Percentiles rank a stretch among this genome's conserved stretches.
Conservation (phyloP, 306 rosid genomes). For the Castanea mollissima region DNA sequence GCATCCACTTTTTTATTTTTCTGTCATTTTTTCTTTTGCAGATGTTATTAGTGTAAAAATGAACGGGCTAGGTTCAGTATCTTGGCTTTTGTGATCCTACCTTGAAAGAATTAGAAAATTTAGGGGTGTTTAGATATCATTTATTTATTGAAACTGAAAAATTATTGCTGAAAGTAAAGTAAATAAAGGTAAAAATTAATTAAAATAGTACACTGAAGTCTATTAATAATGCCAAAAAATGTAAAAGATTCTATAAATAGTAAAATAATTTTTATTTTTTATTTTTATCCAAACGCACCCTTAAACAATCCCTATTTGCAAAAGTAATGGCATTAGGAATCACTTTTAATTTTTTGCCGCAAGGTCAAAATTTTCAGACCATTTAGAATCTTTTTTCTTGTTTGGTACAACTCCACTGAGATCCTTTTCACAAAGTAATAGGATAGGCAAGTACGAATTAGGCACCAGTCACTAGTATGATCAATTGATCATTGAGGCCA, state of each 20-base stretch:
- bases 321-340: neutral
- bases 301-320: neutral
- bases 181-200: no score
- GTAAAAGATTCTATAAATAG: no score
- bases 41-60: neutral
- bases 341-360: neutral
- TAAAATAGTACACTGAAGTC: no score
- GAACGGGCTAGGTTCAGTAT: no score
- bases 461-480: neutral
- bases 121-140: neutral
- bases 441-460: neutral
- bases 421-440: neutral
- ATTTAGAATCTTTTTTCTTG: neutral
- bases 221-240: no score
- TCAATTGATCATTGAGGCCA: neutral
- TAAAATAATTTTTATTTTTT: no score
- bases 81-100: no score
- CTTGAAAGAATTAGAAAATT: no score
- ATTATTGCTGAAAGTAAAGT: accelerated
- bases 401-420: neutral
- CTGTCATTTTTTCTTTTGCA: neutral
- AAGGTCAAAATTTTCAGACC: neutral
- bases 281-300: no score
- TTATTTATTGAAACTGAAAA: no score
- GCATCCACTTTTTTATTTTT: neutral